Conservation (phyloP, 345 rosid genomes). For the Cardamine resedifolia region DNA sequence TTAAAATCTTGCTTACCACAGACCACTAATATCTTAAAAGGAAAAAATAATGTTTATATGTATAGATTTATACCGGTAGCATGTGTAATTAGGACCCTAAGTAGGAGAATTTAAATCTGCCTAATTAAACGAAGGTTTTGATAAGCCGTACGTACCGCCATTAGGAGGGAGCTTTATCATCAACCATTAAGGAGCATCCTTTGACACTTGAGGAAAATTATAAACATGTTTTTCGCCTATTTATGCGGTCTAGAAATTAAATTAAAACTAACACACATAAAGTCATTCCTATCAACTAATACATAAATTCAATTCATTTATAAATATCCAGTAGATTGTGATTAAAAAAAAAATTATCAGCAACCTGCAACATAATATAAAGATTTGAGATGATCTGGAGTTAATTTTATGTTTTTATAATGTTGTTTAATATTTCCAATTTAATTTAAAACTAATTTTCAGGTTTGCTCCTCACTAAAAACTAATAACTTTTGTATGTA, state of each 20-base stretch:
- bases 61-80: not conserved
- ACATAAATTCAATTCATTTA: not conserved
- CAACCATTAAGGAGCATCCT: constrained; percentile 19
- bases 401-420: too few species aligned
- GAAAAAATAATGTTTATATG: not conserved
- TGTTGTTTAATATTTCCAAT: not conserved
- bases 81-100: constrained; percentile 18
- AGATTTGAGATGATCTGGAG: not conserved
- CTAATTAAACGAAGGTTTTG: constrained; percentile 26
- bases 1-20: not conserved
- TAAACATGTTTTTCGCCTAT: not conserved
- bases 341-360: too few species aligned
- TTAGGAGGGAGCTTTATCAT: constrained; percentile 2
- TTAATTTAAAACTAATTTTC: too few species aligned
- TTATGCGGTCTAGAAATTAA: not conserved
- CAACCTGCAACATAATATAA: not conserved
- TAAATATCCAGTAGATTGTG: too few species aligned
- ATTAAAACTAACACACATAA: not conserved
- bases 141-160: constrained; percentile 29
- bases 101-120: constrained; percentile 23
- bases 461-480: too few species aligned
- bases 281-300: not conserved
- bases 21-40: not conserved
- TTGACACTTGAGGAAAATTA: constrained; percentile 15
- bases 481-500: not conserved